A percentile compares a stretch with the other conserved stretches of the same genome.
These are phyloP conservation scores for Parvularia atlantis DNA, from an alignment of 78 protist genomes.

Conservation along the genomic window DNA sequence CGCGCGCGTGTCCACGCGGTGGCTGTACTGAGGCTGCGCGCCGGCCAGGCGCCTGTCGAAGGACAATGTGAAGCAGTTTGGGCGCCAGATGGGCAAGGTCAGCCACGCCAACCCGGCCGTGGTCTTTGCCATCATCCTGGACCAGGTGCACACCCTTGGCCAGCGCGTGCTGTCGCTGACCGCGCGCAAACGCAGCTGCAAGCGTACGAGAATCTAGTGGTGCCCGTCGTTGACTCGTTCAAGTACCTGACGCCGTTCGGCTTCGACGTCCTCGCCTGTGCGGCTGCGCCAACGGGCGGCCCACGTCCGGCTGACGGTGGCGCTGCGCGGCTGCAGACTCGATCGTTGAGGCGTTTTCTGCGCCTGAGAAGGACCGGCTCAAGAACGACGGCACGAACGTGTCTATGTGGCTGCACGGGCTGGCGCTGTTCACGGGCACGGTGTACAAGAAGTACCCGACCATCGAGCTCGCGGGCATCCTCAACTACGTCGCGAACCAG, in stretches of 20 bases:
- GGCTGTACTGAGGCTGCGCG: too few species aligned
- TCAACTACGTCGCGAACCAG: slow-evolving; percentile 9
- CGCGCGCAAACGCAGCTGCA: neutral
- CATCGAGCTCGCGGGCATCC: slow-evolving; percentile 8
- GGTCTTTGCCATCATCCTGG: slow-evolving; percentile 10
- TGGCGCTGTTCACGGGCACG: slow-evolving; percentile 4
- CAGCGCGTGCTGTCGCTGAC: too few species aligned
- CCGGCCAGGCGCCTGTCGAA: slow-evolving; percentile 26
- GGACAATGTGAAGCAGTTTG: slow-evolving; percentile 23
- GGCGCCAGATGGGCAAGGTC: slow-evolving; percentile 14
- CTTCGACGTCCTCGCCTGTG: slow-evolving; percentile 9
- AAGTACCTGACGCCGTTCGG: neutral
- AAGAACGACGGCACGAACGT: slow-evolving; percentile 18
- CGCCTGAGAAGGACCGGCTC: neutral
- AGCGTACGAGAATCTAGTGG: slow-evolving; percentile 24
- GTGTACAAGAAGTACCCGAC: slow-evolving; percentile 4
- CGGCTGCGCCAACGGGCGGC: too few species aligned
- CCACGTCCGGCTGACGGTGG: too few species aligned
- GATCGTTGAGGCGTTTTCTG: neutral
- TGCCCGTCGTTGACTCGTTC: slow-evolving; percentile 15
- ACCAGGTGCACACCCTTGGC: slow-evolving; percentile 7
- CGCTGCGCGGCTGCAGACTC: too few species aligned
- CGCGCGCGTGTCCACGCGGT: too few species aligned
- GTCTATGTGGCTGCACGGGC: slow-evolving; percentile 8
- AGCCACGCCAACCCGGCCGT: slow-evolving; percentile 8